A percentile compares a stretch with the other conserved stretches of the same genome.
Conservation (phyloP, 345 rosid genomes). For the Erysimum cheiranthoides region DNA sequence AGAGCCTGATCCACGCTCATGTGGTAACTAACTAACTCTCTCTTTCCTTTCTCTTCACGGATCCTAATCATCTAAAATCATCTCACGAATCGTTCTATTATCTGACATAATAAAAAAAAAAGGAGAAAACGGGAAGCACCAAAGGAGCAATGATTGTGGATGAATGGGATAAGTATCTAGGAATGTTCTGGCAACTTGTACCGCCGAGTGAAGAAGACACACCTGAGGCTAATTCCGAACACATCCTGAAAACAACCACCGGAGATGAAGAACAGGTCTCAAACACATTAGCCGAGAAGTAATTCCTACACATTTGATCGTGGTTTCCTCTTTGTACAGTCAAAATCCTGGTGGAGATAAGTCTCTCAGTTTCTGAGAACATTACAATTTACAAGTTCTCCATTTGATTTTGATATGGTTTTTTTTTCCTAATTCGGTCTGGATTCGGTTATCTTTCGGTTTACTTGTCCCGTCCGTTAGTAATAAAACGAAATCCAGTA, state of each 20-base stretch:
- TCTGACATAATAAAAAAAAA: neutral
- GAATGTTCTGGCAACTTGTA: constrained; percentile 94
- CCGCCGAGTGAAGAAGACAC: constrained; percentile 99
- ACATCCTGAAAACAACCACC: constrained; percentile 56
- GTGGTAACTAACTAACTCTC: constrained; percentile 54
- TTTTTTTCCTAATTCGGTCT: neutral
- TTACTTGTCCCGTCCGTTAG: constrained; percentile 16
- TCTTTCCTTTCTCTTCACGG: neutral
- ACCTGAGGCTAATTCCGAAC: constrained; percentile 82
- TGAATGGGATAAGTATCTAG: constrained; percentile 81
- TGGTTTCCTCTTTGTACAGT: constrained; percentile 35
- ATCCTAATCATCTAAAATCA: neutral
- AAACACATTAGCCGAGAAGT: constrained; percentile 28
- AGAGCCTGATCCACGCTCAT: constrained; percentile 85
- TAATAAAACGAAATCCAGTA: constrained; percentile 18
- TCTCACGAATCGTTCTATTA: neutral
- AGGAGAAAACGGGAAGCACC: constrained; percentile 93
- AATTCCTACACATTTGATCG: constrained; percentile 2
- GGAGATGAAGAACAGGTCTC: constrained; percentile 51
- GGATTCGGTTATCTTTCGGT: constrained; percentile 12
- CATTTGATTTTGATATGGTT: constrained; percentile 10
- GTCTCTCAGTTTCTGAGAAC: constrained; percentile 34
- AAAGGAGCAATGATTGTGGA: constrained; percentile 73
- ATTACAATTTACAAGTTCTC: constrained; percentile 6
- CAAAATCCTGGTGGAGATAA: constrained; percentile 28